Percentiles rank a stretch among this genome's conserved stretches.
These are phyloP conservation scores for Pseudogymnoascus sp. DNA, from an alignment of 2,329 filamentous ascomycete species.

Conservation along the genomic window DNA sequence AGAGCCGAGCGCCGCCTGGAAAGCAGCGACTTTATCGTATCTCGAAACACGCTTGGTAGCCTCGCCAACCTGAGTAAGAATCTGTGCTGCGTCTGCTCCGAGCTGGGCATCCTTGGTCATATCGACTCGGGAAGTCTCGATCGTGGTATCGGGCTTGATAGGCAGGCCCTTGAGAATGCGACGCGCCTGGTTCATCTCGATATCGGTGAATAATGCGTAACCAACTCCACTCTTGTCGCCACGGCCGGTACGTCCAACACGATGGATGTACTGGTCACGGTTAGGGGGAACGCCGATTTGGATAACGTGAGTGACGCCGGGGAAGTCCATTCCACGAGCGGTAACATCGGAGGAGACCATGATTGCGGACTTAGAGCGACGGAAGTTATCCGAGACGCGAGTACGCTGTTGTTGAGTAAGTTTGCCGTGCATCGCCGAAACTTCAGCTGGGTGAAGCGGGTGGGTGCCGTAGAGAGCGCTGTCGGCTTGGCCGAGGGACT, in stretches of 20 bases:
- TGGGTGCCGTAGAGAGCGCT: conserved; percentile 18
- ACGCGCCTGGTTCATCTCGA: conserved; percentile 18
- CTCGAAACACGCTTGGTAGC: conserved; percentile 25
- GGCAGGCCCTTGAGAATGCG: conserved; percentile 23
- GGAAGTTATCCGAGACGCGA: conserved; percentile 63
- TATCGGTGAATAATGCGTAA: conserved; percentile 22
- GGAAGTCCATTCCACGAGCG: conserved; percentile 77
- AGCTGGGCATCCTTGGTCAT: conserved; percentile 30
- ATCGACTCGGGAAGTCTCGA: conserved; percentile 24
- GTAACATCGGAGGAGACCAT: conserved; percentile 76
- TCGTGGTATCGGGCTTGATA: conserved; percentile 20
- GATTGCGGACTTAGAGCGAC: conserved; percentile 49
- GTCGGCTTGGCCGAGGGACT: conserved; percentile 18
- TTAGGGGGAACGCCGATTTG: conserved; percentile 58
- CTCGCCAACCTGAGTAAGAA: conserved; percentile 21
- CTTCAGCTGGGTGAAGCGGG: conserved; percentile 22
- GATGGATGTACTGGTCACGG: conserved; percentile 67
- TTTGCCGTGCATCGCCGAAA: conserved; percentile 64
- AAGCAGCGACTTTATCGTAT: conserved; percentile 22
- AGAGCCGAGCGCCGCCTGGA: conserved; percentile 18
- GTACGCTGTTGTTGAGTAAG: conserved; percentile 65
- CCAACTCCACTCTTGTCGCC: conserved; percentile 66
- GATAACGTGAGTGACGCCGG: conserved; percentile 68
- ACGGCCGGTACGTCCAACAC: conserved; percentile 67
- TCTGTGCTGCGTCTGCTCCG: conserved; percentile 22